Conservation (phyloP, 2,329 filamentous ascomycete species). For the Fusarium sp. region DNA sequence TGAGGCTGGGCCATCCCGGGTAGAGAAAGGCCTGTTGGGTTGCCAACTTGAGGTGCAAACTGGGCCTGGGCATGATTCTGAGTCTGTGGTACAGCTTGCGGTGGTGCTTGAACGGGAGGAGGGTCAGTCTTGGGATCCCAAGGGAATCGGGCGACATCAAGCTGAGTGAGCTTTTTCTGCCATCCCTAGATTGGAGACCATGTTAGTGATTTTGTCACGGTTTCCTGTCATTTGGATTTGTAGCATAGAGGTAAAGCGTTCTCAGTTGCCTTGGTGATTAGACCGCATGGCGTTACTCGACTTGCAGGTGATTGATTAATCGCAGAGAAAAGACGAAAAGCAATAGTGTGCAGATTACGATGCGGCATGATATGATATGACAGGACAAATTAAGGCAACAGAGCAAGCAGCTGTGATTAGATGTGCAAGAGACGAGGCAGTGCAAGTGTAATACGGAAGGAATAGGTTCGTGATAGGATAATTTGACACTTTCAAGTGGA, state of each 20-base stretch:
- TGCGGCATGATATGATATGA: background rate
- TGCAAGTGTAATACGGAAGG: constrained; percentile 27
- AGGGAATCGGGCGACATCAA: constrained; percentile 88
- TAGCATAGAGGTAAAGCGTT: background rate
- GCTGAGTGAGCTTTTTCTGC: constrained; percentile 89
- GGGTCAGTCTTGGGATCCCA: constrained; percentile 91
- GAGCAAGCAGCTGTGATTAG: constrained; percentile 6
- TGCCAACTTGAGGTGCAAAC: constrained; percentile 49
- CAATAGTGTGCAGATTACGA: background rate
- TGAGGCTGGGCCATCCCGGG: constrained; percentile 49
- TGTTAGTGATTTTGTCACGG: constrained; percentile 39
- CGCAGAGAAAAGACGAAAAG: background rate
- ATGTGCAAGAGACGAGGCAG: constrained; percentile 1
- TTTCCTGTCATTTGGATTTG: background rate
- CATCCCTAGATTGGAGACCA: constrained; percentile 74
- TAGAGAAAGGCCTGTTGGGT: constrained; percentile 48
- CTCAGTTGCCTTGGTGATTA: background rate
- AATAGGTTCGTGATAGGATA: constrained; percentile 25
- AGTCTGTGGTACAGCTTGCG: constrained; percentile 40
- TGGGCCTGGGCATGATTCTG: constrained; percentile 51
- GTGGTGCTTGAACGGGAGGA: constrained; percentile 54
- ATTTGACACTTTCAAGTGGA: constrained; percentile 29
- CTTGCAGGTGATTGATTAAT: background rate
- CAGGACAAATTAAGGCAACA: background rate
- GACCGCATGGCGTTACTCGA: background rate